These are phyloP conservation scores for Fomitopsis pulvina DNA, from an alignment of 768 basidiomycete genomes.

Conservation along the genomic window DNA sequence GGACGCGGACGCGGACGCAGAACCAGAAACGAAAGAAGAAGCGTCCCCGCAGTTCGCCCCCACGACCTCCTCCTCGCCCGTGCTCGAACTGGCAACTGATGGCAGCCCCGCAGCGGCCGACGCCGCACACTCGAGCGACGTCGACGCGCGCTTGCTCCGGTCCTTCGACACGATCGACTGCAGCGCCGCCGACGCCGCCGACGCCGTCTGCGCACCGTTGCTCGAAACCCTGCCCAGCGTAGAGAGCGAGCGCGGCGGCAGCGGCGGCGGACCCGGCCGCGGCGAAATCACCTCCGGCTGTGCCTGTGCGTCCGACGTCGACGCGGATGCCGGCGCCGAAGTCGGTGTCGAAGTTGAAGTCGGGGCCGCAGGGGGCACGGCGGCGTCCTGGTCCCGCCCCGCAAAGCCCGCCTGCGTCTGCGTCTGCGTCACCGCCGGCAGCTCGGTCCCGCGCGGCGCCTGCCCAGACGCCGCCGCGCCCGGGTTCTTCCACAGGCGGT, in stretches of 20 bases:
- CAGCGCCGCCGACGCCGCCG: conserved; percentile 46
- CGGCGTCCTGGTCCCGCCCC: conserved; percentile 17
- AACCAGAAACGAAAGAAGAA: no score
- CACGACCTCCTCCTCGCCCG: background rate
- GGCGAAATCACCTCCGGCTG: conserved; percentile 7
- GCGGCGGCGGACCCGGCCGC: conserved; percentile 32
- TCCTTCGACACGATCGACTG: conserved; percentile 46
- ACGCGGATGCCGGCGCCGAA: background rate
- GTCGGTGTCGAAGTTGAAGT: background rate
- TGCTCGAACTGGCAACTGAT: background rate
- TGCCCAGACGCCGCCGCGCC: conserved; percentile 6
- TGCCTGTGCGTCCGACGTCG: conserved; percentile 1
- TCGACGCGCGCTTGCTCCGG: conserved; percentile 18
- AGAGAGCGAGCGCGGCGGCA: conserved; percentile 39
- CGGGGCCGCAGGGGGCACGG: background rate
- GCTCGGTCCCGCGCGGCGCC: conserved; percentile 1
- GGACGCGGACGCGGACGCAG: no score
- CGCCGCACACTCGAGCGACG: conserved; percentile 13
- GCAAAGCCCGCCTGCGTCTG: conserved; percentile 16
- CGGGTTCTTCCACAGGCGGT: conserved; percentile 69
- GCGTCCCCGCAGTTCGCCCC: no score
- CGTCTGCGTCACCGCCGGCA: conserved; percentile 11
- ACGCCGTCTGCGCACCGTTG: conserved; percentile 12
- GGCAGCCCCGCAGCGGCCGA: background rate
- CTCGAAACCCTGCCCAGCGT: conserved; percentile 24